Conservation (phyloP, 179 eudicot species). For the Heliamphora pulchella region DNA sequence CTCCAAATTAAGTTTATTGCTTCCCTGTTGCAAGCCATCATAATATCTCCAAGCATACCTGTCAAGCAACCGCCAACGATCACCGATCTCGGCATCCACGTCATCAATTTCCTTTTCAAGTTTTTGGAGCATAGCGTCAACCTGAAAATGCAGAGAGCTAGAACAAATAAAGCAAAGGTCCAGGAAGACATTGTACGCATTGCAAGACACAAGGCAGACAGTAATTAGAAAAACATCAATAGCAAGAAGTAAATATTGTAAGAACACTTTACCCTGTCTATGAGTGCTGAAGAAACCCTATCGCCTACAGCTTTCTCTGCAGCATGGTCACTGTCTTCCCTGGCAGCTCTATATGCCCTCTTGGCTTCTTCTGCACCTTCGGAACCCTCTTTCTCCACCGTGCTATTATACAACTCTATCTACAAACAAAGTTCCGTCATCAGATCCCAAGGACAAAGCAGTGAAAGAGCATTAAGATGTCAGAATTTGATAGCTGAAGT, state of each 20-base stretch:
- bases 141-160: constrained; percentile 29
- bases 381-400: constrained; percentile 66
- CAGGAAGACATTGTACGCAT: not conserved
- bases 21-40: too few relatives aligned
- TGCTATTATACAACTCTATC: constrained; percentile 70
- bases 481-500: too few relatives aligned
- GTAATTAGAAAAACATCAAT: constrained; percentile 1
- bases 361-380: constrained; percentile 52
- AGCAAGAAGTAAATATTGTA: too few relatives aligned
- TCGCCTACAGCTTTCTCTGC: constrained; percentile 42
- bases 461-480: too few relatives aligned
- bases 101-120: constrained; percentile 98
- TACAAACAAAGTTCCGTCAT: constrained; percentile 20
- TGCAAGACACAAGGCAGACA: not conserved
- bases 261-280: constrained; percentile 39
- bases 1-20: too few relatives aligned
- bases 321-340: constrained; percentile 52
- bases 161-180: not conserved
- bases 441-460: too few relatives aligned
- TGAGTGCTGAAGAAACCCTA: constrained; percentile 73
- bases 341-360: constrained; percentile 78
- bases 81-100: constrained; percentile 90
- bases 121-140: constrained; percentile 88
- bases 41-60: constrained; percentile 32
- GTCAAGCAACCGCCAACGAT: constrained; percentile 80